Conservation (phyloP, 345 rosid genomes). For the Adansonia digitata region DNA sequence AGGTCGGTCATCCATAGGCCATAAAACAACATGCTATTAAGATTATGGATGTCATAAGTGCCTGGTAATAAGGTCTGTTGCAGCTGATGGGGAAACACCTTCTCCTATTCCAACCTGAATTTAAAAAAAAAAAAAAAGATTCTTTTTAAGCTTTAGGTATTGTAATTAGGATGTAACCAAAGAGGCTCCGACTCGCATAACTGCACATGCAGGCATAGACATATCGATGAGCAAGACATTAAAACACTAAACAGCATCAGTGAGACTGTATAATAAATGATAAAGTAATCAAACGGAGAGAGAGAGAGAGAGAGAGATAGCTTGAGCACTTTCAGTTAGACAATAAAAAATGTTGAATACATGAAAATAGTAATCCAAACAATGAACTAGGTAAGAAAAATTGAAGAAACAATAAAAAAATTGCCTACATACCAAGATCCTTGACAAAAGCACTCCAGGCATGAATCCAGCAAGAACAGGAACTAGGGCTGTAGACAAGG, state of each 20-base stretch:
- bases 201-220: too few relatives aligned
- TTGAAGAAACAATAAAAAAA: background rate
- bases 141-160: background rate
- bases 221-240: background rate
- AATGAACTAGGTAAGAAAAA: conserved; percentile 6
- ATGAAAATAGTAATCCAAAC: background rate
- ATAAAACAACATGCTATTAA: conserved; percentile 16
- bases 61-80: conserved; percentile 98
- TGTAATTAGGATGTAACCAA: background rate
- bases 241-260: background rate
- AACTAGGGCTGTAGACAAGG: conserved; percentile 78
- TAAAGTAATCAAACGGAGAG: too few relatives aligned
- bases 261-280: background rate
- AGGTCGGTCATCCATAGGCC: background rate
- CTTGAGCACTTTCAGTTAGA: conserved; percentile 13
- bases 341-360: background rate
- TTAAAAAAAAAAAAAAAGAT: conserved; percentile 11
- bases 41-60: conserved; percentile 36
- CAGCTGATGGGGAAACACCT: conserved; percentile 98
- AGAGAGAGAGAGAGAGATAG: too few relatives aligned
- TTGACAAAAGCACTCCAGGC: conserved; percentile 77
- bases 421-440: conserved; percentile 58
- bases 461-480: conserved; percentile 82
- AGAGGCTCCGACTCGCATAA: conserved; percentile 5
- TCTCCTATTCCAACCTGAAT: conserved; percentile 95